Evolutionary conservation across 306 rosid genomes (phyloP).

Genomic region (Oemleria cerasiformis): DNA sequence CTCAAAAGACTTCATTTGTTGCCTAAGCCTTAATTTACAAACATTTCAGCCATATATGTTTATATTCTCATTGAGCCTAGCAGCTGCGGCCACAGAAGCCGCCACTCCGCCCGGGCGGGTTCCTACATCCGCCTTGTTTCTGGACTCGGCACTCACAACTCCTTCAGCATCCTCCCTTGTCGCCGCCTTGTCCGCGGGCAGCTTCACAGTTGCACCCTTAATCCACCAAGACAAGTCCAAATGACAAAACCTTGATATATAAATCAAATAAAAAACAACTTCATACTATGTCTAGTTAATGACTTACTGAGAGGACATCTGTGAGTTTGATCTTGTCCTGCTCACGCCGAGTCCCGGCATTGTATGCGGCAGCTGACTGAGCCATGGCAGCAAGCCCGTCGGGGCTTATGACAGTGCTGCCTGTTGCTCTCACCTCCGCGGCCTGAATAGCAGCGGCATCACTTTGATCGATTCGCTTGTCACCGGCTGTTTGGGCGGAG

Average conservation of each 20-base stretch:
- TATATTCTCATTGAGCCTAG: conserved; percentile 52
- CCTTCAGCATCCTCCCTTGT: conserved; percentile 57
- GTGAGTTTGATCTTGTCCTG: conserved; percentile 55
- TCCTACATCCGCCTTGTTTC: conserved; percentile 40
- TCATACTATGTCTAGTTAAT: background rate
- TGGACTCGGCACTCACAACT: conserved; percentile 55
- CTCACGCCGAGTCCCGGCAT: conserved; percentile 29
- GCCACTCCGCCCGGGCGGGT: conserved; percentile 67
- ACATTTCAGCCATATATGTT: background rate
- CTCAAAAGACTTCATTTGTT: too few relatives aligned
- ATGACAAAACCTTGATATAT: too few relatives aligned
- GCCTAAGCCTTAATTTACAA: too few relatives aligned
- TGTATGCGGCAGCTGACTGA: conserved; percentile 55
- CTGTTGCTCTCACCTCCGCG: conserved; percentile 64
- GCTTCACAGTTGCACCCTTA: conserved; percentile 48
- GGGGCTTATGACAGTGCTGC: conserved; percentile 37
- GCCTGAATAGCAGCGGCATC: conserved; percentile 72
- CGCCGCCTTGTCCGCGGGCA: conserved; percentile 52
- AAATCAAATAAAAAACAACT: background rate
- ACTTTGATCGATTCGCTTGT: conserved; percentile 53
- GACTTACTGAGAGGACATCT: conserved; percentile 40
- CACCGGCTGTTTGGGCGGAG: conserved; percentile 38
- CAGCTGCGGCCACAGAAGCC: conserved; percentile 60
- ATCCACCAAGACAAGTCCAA: background rate
- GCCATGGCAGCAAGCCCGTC: conserved; percentile 61